Conservation (phyloP, 331 rosid species). For the Acacia pycnantha region DNA sequence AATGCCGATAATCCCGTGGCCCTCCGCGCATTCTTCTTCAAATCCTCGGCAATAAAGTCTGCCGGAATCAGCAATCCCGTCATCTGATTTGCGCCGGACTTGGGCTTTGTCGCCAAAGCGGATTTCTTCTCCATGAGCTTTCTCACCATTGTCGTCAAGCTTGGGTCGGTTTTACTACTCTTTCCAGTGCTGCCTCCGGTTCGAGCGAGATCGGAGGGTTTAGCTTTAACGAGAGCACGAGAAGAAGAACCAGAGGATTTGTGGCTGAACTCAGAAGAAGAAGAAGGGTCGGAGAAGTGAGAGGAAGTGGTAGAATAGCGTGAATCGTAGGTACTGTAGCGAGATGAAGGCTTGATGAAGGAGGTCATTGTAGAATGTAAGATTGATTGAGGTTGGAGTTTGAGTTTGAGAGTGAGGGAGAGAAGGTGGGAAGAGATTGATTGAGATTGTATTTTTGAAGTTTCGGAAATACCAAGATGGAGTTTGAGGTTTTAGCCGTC, state of each 20-base stretch:
- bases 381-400: not conserved
- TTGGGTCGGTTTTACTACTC: slow-evolving; percentile 47
- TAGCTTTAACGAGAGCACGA: slow-evolving; percentile 61
- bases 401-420: too few relatives aligned
- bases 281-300: slow-evolving; percentile 71
- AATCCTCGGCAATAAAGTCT: slow-evolving; percentile 57
- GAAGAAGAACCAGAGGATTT: slow-evolving; percentile 32
- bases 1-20: slow-evolving; percentile 55
- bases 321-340: slow-evolving; percentile 76
- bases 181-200: slow-evolving; percentile 1
- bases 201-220: slow-evolving; percentile 39
- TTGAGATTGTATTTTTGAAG: not conserved
- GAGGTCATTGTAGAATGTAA: slow-evolving; percentile 37
- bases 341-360: slow-evolving; percentile 60
- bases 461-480: slow-evolving; percentile 4
- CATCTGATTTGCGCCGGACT: slow-evolving; percentile 24
- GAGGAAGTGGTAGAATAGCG: slow-evolving; percentile 75
- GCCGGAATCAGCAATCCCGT: slow-evolving; percentile 61
- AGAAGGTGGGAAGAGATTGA: not conserved
- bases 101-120: slow-evolving; percentile 28
- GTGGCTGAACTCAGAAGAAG: slow-evolving; percentile 61
- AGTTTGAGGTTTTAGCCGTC: not conserved
- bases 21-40: slow-evolving; percentile 68
- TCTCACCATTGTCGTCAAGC: slow-evolving; percentile 68
- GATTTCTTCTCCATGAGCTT: slow-evolving; percentile 60